These are phyloP conservation scores for Allomyces javanicus DNA, from an alignment of 192 early-diverging fungal genomes.

Conservation along the genomic window DNA sequence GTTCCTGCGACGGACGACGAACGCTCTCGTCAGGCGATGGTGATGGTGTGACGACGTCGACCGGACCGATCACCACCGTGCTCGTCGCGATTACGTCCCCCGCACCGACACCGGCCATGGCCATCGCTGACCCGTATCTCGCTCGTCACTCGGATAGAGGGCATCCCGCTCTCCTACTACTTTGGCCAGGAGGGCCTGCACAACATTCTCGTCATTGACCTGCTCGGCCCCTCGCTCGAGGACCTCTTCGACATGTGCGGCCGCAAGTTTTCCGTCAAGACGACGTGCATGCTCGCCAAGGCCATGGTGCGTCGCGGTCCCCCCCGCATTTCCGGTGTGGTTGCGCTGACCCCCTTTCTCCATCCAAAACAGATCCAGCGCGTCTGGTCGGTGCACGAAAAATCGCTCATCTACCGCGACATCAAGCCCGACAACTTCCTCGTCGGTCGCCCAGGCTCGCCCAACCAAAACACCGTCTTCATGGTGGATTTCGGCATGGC, in stretches of 20 bases:
- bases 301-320: too few species aligned
- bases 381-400: constrained; percentile 83
- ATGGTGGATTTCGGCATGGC: constrained; percentile 99
- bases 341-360: too few species aligned
- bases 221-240: constrained; percentile 81
- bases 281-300: constrained; percentile 85
- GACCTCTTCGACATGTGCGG: constrained; percentile 92
- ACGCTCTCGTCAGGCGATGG: too few species aligned
- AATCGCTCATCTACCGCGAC: constrained; percentile 89
- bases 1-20: too few species aligned
- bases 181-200: constrained; percentile 95
- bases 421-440: constrained; percentile 99
- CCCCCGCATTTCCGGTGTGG: too few species aligned
- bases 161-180: constrained; percentile 80
- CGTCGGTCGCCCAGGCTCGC: constrained; percentile 53
- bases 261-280: constrained; percentile 74
- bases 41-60: too few species aligned
- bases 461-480: constrained; percentile 45
- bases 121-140: too few species aligned
- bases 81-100: too few species aligned
- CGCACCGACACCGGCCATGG: too few species aligned
- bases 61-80: too few species aligned
- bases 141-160: constrained; percentile 12
- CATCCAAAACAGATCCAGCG: constrained; percentile 28
- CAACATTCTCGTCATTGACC: constrained; percentile 83